Base-by-base conservation (phyloP, 352 stramenopile genomes). In the Globisporangium rhizosaccharum region DNA sequence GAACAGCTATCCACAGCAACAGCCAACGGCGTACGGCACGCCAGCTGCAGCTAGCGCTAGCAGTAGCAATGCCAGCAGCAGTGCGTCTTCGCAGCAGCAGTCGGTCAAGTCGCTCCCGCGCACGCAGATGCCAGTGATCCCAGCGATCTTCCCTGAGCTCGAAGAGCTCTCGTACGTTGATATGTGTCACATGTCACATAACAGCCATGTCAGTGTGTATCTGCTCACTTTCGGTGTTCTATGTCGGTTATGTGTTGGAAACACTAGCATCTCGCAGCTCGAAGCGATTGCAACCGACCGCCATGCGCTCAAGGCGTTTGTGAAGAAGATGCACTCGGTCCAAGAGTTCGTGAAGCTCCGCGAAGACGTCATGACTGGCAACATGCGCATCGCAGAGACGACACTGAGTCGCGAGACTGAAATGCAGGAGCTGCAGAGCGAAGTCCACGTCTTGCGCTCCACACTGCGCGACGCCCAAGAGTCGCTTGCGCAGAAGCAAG, bases 121-220 rank as follows among this genome's bases (percentile, higher is more conserved):
- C 11, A 87, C 82, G 0, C 82, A 92, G 49, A 83, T 92, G 72
- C 85, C 85, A 0, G 72, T 77, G 26, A 92, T 91, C 50, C 85
- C 85, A 39, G 61, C 82, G 23, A 74, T 85, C 26, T 89, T 91
- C 48, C 79, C 79, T 0, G 81, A 87, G 48, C 73, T 94, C 3
- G 82, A 94, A 58, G 76, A 90, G 51, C 63, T 94, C 2, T 87
- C 79, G 84, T 94, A 78, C 66, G 78, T 73, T 47, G 11, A 23
- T 39, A n/a, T 17, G 28, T 25, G 25, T n/a, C 41, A n/a, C 41
- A 15, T 10, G 41, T 23, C 41, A 47, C 41, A 23, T 20, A 9
- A 30, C 48, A 18, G 17, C 36, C 28, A 14, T 33, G 26, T 39
- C 41, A 6, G 6, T 53, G 4, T 54, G 26, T 54, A 61, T 23